These are phyloP conservation scores for Phytophthora pisi DNA, from an alignment of 352 stramenopile genomes.

Conservation along the genomic window DNA sequence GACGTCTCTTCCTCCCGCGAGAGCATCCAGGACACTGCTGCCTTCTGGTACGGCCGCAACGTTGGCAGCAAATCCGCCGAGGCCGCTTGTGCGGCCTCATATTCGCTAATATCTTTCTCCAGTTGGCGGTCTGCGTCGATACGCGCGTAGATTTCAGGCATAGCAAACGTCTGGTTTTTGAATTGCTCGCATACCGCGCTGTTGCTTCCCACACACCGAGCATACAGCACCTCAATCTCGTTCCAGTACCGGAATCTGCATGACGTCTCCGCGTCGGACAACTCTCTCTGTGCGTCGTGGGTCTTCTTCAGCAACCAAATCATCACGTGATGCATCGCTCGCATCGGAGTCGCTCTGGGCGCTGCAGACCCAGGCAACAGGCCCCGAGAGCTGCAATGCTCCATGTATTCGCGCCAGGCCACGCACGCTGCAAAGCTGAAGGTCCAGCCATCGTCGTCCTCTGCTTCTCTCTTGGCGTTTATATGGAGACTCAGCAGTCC, in stretches of 20 bases:
- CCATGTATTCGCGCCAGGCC: slow-evolving; percentile 44
- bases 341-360: slow-evolving; percentile 17
- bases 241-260: slow-evolving; percentile 56
- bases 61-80: slow-evolving; percentile 64
- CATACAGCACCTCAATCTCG: slow-evolving; percentile 61
- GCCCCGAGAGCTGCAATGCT: slow-evolving; percentile 6
- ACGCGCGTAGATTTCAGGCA: slow-evolving; percentile 63
- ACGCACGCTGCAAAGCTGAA: slow-evolving; percentile 41
- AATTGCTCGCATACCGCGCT: slow-evolving; percentile 9
- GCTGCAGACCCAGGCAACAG: slow-evolving; percentile 10
- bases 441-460: slow-evolving; percentile 10
- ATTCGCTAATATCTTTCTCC: slow-evolving; percentile 22
- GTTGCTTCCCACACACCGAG: slow-evolving; percentile 31
- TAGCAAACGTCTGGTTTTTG: slow-evolving; percentile 37
- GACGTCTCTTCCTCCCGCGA: slow-evolving; percentile 82
- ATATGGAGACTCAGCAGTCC: slow-evolving; percentile 50
- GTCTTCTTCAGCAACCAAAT: slow-evolving; percentile 54
- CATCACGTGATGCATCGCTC: slow-evolving; percentile 57
- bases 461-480: slow-evolving; percentile 8
- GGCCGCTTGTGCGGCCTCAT: slow-evolving; percentile 10
- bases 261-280: slow-evolving; percentile 5
- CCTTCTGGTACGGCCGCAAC: slow-evolving; percentile 97
- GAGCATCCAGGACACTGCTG: slow-evolving; percentile 95
- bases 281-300: slow-evolving; percentile 5
- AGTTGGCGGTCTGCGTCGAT: slow-evolving; percentile 54